Conservation (phyloP, 108 stramenopile genomes). For the Pseudonitzschia multiseries region DNA sequence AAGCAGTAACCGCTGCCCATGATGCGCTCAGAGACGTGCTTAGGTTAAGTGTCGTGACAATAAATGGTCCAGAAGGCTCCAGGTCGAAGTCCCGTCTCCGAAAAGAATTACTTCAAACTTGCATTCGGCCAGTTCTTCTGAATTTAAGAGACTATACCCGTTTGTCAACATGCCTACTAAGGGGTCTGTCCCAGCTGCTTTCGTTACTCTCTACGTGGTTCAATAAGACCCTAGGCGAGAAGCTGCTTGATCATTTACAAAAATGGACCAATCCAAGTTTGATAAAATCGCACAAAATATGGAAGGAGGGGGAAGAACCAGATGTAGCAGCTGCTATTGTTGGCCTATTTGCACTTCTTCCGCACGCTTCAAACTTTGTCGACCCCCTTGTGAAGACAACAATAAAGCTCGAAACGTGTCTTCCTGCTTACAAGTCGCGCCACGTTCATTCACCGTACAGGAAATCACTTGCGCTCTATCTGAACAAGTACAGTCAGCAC, state of each 20-base stretch:
- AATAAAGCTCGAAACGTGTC: slow-evolving; percentile 65
- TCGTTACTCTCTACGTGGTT: slow-evolving; percentile 82
- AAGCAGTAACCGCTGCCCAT: slow-evolving; percentile 62
- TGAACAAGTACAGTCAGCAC: slow-evolving; percentile 71
- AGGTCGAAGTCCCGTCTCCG: slow-evolving; percentile 63
- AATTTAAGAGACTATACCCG: slow-evolving; percentile 79
- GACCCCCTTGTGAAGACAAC: slow-evolving; percentile 80
- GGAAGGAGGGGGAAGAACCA: slow-evolving; percentile 75
- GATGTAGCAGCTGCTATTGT: slow-evolving; percentile 77
- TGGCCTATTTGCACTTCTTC: slow-evolving; percentile 68
- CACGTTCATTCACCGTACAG: slow-evolving; percentile 62
- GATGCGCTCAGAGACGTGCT: slow-evolving; percentile 70
- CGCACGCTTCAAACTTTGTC: slow-evolving; percentile 76
- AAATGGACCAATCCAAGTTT: slow-evolving; percentile 73
- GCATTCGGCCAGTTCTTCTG: slow-evolving; percentile 78
- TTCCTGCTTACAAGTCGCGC: slow-evolving; percentile 54
- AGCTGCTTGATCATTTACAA: slow-evolving; percentile 80
- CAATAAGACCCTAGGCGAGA: slow-evolving; percentile 83
- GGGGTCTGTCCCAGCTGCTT: slow-evolving; percentile 70
- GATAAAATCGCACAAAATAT: slow-evolving; percentile 57
- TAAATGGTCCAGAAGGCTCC: slow-evolving; percentile 31
- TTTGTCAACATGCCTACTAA: slow-evolving; percentile 62
- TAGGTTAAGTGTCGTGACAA: slow-evolving; percentile 42
- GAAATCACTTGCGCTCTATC: slow-evolving; percentile 68
- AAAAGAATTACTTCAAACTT: slow-evolving; percentile 84